Conservation (phyloP, 305 asterid species). For the Rubia tinctorum region DNA sequence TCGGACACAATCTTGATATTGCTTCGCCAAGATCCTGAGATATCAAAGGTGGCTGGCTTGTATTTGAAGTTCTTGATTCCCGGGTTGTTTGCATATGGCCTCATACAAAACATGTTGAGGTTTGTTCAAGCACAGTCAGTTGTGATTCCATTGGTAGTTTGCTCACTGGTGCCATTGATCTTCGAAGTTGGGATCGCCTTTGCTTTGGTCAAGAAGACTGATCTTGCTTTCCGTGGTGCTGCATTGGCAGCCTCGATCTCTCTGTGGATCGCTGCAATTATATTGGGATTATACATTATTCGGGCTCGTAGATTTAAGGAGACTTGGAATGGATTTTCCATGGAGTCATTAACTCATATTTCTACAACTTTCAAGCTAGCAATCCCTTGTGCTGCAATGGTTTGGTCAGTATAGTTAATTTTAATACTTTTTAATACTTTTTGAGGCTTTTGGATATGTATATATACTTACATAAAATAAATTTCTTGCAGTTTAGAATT, state of each 20-base stretch:
- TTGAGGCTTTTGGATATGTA: background rate
- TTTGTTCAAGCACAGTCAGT: constrained; percentile 73
- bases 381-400: constrained; percentile 86
- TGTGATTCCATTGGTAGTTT: constrained; percentile 50
- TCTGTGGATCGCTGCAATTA: constrained; percentile 52
- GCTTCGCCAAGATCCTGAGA: constrained; percentile 59
- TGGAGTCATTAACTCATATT: constrained; percentile 36
- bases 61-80: constrained; percentile 64
- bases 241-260: constrained; percentile 69
- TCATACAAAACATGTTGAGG: constrained; percentile 58
- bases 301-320: constrained; percentile 36
- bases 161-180: constrained; percentile 50
- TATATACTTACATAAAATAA: background rate
- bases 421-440: background rate
- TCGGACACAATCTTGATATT: constrained; percentile 44
- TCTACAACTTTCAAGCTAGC: constrained; percentile 50
- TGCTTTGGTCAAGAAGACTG: constrained; percentile 42
- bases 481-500: constrained; percentile 52
- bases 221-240: constrained; percentile 57
- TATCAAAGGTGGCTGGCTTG: constrained; percentile 50
- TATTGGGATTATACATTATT: constrained; percentile 49
- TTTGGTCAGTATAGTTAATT: constrained; percentile 45
- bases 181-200: constrained; percentile 51
- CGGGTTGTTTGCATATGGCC: constrained; percentile 60
- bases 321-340: constrained; percentile 60